Conservation (phyloP, 2,329 filamentous ascomycete genomes). For the Penicillium concentricum region DNA sequence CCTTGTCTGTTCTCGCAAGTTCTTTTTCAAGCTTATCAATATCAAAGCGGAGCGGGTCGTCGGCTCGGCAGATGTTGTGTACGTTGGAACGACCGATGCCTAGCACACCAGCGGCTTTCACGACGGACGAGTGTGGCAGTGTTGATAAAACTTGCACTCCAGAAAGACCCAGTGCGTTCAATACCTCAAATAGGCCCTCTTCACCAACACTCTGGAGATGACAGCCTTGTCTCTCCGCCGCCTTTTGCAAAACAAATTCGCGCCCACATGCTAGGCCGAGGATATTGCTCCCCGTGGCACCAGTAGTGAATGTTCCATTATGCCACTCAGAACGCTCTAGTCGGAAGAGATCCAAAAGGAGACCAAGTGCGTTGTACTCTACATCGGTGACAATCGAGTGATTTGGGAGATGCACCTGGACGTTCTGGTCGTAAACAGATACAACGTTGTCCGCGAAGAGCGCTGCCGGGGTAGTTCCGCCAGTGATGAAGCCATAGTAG, state of each 20-base stretch:
- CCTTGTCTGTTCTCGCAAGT: conserved; percentile 55
- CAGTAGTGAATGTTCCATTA: conserved; percentile 79
- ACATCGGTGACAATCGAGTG: conserved; percentile 75
- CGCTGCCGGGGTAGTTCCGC: conserved; percentile 75
- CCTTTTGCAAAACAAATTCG: conserved; percentile 54
- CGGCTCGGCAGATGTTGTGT: conserved; percentile 52
- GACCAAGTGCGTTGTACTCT: conserved; percentile 68
- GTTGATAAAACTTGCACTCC: conserved; percentile 77
- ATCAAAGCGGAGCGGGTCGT: conserved; percentile 68
- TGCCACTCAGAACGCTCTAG: conserved; percentile 60
- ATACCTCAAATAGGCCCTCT: conserved; percentile 67
- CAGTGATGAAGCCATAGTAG: conserved; percentile 90
- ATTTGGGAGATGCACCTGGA: conserved; percentile 73
- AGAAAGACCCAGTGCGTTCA: conserved; percentile 60
- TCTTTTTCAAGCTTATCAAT: conserved; percentile 62
- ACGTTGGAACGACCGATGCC: conserved; percentile 73
- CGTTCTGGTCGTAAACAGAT: conserved; percentile 76
- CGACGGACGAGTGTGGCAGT: conserved; percentile 77
- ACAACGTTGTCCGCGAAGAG: conserved; percentile 83
- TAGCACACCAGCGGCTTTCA: conserved; percentile 78
- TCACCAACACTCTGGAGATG: conserved; percentile 59
- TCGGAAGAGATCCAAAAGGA: conserved; percentile 67
- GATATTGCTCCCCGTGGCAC: conserved; percentile 64
- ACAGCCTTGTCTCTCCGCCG: conserved; percentile 38
- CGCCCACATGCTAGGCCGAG: conserved; percentile 68